Percentiles rank a stretch among this genome's conserved stretches.
These are phyloP conservation scores for Tetragonia tetragonoides DNA, from an alignment of 148 eudicot genomes.

Conservation along the genomic window DNA sequence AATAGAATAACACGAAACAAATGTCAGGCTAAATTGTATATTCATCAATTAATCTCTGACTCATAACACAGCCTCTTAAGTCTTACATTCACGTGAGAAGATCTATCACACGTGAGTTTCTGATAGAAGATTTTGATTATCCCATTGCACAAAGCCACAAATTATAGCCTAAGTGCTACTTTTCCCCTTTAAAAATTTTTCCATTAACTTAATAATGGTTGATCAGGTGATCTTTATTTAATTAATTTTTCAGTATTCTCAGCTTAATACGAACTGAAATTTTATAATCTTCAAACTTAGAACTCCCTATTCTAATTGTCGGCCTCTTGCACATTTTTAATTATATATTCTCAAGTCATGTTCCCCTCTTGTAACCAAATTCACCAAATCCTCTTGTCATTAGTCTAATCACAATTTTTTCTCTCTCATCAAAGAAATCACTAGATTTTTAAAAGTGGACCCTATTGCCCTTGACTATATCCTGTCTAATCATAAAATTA, in stretches of 20 bases:
- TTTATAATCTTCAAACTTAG: neutral
- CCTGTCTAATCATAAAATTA: neutral
- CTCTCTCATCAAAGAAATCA: neutral
- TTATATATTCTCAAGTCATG: neutral
- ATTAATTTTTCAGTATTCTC: neutral
- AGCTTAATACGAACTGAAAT: neutral
- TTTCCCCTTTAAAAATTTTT: neutral
- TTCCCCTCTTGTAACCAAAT: constrained; percentile 2
- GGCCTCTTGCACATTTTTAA: constrained; percentile 16
- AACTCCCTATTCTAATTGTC: constrained; percentile 21
- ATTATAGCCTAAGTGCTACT: constrained; percentile 3
- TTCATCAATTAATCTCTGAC: neutral
- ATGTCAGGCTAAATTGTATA: neutral
- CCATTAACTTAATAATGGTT: neutral
- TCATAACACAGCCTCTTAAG: neutral
- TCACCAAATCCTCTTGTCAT: neutral
- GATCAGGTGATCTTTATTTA: no score
- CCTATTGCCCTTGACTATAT: constrained; percentile 15
- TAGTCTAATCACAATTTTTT: neutral
- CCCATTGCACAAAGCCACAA: neutral
- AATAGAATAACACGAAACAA: no score
- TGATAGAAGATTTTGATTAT: neutral
- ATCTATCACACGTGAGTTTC: constrained; percentile 28
- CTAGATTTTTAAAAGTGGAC: neutral
- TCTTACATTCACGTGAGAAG: constrained; percentile 25